Evolutionary conservation across 2,329 filamentous ascomycete species (phyloP).

Genomic region (Aspergillus pseudoviridinutans): DNA sequence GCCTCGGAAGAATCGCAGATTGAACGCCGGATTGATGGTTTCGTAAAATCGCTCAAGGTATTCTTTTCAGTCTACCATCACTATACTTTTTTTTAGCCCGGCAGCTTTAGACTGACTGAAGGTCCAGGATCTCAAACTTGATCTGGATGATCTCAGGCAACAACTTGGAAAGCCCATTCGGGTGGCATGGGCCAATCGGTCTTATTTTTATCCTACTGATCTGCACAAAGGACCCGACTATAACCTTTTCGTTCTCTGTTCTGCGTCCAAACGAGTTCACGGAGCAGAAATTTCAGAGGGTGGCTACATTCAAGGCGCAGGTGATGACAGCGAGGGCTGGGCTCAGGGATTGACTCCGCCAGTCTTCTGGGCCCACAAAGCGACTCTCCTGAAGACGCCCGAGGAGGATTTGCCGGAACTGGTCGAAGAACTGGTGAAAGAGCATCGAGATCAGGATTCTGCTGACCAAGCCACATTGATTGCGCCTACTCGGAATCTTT

Average conservation of each 20-base stretch:
- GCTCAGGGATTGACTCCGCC: slow-evolving; percentile 71
- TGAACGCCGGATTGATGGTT: slow-evolving; percentile 54
- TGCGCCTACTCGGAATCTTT: slow-evolving; percentile 38
- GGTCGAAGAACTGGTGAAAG: slow-evolving; percentile 44
- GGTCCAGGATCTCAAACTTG: slow-evolving; percentile 57
- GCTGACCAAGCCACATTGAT: slow-evolving; percentile 27
- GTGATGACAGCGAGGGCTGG: slow-evolving; percentile 94
- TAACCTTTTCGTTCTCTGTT: slow-evolving; percentile 77
- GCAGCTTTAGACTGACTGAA: slow-evolving; percentile 4
- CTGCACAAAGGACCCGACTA: slow-evolving; percentile 50
- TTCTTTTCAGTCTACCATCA: slow-evolving; percentile 1
- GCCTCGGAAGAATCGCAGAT: slow-evolving; percentile 79
- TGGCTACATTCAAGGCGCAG: slow-evolving; percentile 89
- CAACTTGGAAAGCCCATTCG: slow-evolving; percentile 68
- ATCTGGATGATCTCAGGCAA: slow-evolving; percentile 51
- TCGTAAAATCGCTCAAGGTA: slow-evolving; percentile 50
- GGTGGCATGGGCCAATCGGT: slow-evolving; percentile 75
- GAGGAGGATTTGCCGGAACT: slow-evolving; percentile 61
- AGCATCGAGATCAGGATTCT: slow-evolving; percentile 17
- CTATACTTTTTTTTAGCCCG: not conserved
- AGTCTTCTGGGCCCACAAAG: slow-evolving; percentile 72
- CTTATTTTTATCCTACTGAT: slow-evolving; percentile 51
- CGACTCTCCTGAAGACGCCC: slow-evolving; percentile 55
- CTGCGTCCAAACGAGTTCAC: slow-evolving; percentile 68
- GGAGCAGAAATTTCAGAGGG: slow-evolving; percentile 66